Evolutionary conservation across 495 filamentous ascomycete genomes (phyloP).

Genomic region (Xylaria intraflava): DNA sequence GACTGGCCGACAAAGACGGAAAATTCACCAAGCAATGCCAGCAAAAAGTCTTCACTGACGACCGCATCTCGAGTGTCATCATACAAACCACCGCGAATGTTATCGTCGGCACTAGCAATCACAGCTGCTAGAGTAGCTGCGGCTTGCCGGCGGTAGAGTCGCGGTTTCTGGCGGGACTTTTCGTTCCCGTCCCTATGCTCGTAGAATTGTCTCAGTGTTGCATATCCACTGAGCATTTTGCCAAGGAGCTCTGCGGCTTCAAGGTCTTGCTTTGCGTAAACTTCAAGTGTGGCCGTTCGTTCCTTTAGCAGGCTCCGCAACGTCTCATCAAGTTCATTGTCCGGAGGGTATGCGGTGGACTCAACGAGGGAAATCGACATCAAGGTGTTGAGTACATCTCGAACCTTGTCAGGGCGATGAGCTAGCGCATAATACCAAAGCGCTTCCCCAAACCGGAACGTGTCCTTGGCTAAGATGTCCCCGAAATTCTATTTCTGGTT

Average conservation of each 20-base stretch:
- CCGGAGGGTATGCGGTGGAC: constrained; percentile 68
- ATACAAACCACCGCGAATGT: constrained; percentile 80
- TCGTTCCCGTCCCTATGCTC: constrained; percentile 66
- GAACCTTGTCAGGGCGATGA: constrained; percentile 64
- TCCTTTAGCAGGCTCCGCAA: constrained; percentile 59
- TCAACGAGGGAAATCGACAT: constrained; percentile 80
- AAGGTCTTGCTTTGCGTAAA: constrained; percentile 58
- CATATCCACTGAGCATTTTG: constrained; percentile 82
- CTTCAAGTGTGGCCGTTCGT: constrained; percentile 57
- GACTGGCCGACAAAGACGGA: constrained; percentile 62
- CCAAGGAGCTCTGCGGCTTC: constrained; percentile 75
- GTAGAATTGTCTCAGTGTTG: constrained; percentile 80
- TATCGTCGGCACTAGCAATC: constrained; percentile 75
- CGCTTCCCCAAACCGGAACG: constrained; percentile 70
- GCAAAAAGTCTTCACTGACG: constrained; percentile 74
- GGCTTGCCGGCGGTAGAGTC: constrained; percentile 56
- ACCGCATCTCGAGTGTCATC: constrained; percentile 71
- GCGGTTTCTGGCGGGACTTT: constrained; percentile 23
- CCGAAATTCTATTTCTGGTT: constrained; percentile 60
- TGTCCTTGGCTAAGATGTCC: constrained; percentile 56
- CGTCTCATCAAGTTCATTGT: constrained; percentile 58
- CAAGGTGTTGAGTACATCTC: constrained; percentile 74
- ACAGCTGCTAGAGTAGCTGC: constrained; percentile 67
- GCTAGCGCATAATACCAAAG: constrained; percentile 83
- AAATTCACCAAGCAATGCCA: constrained; percentile 79